Conservation (phyloP, 208 protist genomes). For the Spironucleus salmonicida region DNA sequence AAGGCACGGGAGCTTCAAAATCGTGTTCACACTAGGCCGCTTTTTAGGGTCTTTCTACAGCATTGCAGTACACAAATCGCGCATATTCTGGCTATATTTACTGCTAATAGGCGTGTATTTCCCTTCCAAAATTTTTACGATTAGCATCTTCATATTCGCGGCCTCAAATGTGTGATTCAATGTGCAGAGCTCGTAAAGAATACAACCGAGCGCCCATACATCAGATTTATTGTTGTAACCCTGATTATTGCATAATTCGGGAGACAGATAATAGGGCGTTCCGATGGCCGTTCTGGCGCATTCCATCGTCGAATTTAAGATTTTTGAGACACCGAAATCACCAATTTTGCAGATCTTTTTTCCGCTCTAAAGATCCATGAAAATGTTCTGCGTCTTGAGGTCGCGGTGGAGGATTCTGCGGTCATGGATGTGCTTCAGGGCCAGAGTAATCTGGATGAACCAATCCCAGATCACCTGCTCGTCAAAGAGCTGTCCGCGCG, state of each 20-base stretch:
- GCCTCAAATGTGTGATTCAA: slow-evolving; percentile 69
- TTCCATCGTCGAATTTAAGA: slow-evolving; percentile 32
- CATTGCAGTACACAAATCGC: slow-evolving; percentile 39
- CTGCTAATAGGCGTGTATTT: slow-evolving; percentile 58
- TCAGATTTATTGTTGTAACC: slow-evolving; percentile 60
- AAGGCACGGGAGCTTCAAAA: slow-evolving; percentile 45
- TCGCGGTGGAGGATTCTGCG: slow-evolving; percentile 54
- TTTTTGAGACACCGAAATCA: slow-evolving; percentile 39
- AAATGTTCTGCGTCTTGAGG: slow-evolving; percentile 53
- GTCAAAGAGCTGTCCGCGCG: slow-evolving; percentile 30
- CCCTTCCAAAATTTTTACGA: slow-evolving; percentile 67
- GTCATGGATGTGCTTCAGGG: slow-evolving; percentile 52
- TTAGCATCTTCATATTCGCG: slow-evolving; percentile 70
- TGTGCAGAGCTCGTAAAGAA: slow-evolving; percentile 47
- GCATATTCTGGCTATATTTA: slow-evolving; percentile 52
- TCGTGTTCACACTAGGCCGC: slow-evolving; percentile 48
- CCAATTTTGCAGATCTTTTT: slow-evolving; percentile 36
- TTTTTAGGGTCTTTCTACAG: slow-evolving; percentile 44
- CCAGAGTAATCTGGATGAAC: slow-evolving; percentile 50
- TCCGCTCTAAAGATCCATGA: slow-evolving; percentile 29
- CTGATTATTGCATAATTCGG: slow-evolving; percentile 69
- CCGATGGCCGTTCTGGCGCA: slow-evolving; percentile 48
- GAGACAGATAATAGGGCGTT: slow-evolving; percentile 66
- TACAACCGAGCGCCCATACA: slow-evolving; percentile 25
- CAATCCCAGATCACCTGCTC: slow-evolving; percentile 47